A percentile compares a stretch with the other conserved stretches of the same genome.
phyloP scores from a whole-genome alignment of 495 filamentous ascomycete genomes.

The Podospora appendiculata region DNA sequence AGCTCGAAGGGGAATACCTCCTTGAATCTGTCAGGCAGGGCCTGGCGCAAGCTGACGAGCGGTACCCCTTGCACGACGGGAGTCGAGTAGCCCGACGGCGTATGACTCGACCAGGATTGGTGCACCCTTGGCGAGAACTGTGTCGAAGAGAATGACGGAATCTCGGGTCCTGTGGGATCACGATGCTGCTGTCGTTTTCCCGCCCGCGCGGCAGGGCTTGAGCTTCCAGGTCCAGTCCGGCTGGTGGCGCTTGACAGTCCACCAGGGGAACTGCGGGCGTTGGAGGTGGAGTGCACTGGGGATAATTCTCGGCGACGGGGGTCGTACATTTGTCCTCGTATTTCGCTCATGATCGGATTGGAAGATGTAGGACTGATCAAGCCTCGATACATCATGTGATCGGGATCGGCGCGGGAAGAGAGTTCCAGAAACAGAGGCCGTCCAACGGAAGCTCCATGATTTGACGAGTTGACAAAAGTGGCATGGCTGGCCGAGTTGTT shows the following conservation, averaged over 20 bases:
- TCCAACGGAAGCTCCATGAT: no score
- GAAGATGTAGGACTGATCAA: no score
- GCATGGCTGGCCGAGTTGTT: no score
- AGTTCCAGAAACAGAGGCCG: no score
- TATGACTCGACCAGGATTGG: neutral
- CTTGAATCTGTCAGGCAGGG: constrained; percentile 71
- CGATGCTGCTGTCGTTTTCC: constrained; percentile 1
- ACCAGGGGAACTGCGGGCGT: neutral
- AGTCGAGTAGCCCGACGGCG: constrained; percentile 2
- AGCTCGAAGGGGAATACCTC: constrained; percentile 70
- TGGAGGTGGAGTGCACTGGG: neutral
- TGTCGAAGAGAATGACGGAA: neutral
- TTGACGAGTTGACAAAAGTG: no score
- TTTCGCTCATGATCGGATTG: no score
- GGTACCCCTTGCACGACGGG: constrained; percentile 54
- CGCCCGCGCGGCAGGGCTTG: constrained; percentile 10
- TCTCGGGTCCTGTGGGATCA: neutral
- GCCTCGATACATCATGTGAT: no score
- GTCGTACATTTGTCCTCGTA: no score
- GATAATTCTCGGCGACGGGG: no score
- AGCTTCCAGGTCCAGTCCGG: constrained; percentile 1
- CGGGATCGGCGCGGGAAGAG: no score
- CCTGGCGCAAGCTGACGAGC: constrained; percentile 58
- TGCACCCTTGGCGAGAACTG: neutral
- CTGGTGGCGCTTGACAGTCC: neutral